Conservation (phyloP, 805 yeast genomes). For the Spathaspora arborariae region DNA sequence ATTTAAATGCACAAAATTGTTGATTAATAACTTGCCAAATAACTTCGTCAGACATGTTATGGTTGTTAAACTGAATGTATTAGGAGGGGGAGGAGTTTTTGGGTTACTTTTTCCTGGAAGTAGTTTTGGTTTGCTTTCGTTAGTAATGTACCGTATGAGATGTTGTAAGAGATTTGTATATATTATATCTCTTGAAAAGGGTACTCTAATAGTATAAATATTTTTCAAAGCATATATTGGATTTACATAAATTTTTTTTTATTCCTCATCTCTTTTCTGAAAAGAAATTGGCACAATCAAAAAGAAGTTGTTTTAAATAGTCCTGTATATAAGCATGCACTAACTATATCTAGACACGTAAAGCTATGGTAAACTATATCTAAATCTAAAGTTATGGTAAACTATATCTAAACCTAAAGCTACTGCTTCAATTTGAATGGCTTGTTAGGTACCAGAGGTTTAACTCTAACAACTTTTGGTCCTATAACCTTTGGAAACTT, state of each 20-base stretch:
- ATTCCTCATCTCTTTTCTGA: not conserved
- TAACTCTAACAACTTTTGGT: constrained; percentile 43
- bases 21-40: constrained; percentile 97
- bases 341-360: not conserved
- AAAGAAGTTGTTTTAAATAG: not conserved
- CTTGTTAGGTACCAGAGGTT: constrained; percentile 53
- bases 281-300: not conserved
- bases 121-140: not conserved
- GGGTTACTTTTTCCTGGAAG: not conserved
- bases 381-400: too few relatives aligned
- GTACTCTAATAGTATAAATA: not conserved
- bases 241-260: not conserved
- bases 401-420: too few relatives aligned
- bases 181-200: not conserved
- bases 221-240: not conserved
- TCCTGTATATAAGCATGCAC: not conserved
- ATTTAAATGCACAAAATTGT: constrained; percentile 92
- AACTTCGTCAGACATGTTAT: constrained; percentile 64
- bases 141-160: not conserved
- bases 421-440: constrained; percentile 36
- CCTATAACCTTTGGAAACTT: constrained; percentile 29
- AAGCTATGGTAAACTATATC: too few relatives aligned
- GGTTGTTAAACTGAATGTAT: not conserved
- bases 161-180: not conserved
- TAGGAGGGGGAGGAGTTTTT: not conserved